Conservation (phyloP, 495 filamentous ascomycete genomes). For the Penicillium silybi region DNA sequence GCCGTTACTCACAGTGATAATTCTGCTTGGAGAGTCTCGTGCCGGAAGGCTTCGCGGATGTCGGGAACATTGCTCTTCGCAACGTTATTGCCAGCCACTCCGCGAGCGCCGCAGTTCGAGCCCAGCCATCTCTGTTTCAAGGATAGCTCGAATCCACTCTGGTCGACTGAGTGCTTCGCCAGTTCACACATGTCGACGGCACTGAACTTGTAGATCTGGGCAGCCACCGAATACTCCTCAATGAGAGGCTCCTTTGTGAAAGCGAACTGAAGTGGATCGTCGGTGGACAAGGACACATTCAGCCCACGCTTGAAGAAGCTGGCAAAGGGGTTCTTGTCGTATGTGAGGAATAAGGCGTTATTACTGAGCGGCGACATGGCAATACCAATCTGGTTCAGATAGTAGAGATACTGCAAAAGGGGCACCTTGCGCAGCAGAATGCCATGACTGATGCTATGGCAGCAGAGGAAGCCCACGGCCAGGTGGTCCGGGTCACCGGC, state of each 20-base stretch:
- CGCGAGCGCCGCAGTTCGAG: constrained; percentile 63
- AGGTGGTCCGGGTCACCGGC: constrained; percentile 96
- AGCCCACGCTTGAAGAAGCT: constrained; percentile 92
- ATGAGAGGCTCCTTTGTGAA: constrained; percentile 98
- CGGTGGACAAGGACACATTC: constrained; percentile 93
- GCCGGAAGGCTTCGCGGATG: constrained; percentile 80
- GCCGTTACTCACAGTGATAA: constrained; percentile 65
- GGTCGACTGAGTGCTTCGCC: constrained; percentile 89
- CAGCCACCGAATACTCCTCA: constrained; percentile 95
- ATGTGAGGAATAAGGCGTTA: constrained; percentile 94
- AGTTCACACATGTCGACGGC: constrained; percentile 99
- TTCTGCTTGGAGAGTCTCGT: constrained; percentile 80
- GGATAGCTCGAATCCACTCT: constrained; percentile 87
- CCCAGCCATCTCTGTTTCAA: constrained; percentile 92
- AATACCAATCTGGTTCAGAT: constrained; percentile 95
- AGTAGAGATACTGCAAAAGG: constrained; percentile 93
- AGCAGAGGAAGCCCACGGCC: constrained; percentile 86
- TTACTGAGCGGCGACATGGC: constrained; percentile 99
- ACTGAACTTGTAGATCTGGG: constrained; percentile 96
- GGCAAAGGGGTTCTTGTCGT: constrained; percentile 93
- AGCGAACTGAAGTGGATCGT: constrained; percentile 96
- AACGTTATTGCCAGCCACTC: constrained; percentile 79
- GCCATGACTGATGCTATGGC: constrained; percentile 96
- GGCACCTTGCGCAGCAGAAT: constrained; percentile 91
- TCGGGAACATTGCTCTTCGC: constrained; percentile 95